phyloP scores from a whole-genome alignment of 805 yeast genomes.

The Kluyveromyces wickerhamii region DNA sequence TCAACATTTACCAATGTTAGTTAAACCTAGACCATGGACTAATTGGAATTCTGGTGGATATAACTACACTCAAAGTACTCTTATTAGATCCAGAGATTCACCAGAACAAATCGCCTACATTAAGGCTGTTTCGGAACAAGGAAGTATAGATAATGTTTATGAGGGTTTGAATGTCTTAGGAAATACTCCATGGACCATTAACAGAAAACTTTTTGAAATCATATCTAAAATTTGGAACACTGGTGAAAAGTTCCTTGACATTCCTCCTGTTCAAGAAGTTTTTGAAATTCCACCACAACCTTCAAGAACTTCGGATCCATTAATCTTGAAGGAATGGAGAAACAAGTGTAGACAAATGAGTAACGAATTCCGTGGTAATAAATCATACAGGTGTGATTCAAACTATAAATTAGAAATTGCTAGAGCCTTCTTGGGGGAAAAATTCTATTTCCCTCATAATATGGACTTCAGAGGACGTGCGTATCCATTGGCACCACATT shows the following conservation, averaged over 20 bases:
- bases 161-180: slow-evolving; percentile 84
- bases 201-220: slow-evolving; percentile 57
- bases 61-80: slow-evolving; percentile 48
- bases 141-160: slow-evolving; percentile 57
- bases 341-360: slow-evolving; percentile 47
- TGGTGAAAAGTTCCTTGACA: slow-evolving; percentile 64
- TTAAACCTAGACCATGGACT: slow-evolving; percentile 85
- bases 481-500: slow-evolving; percentile 72
- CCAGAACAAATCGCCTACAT: slow-evolving; percentile 88
- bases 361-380: slow-evolving; percentile 53
- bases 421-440: slow-evolving; percentile 78
- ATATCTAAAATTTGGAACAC: slow-evolving; percentile 81
- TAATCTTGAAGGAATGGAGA: slow-evolving; percentile 60
- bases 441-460: slow-evolving; percentile 71
- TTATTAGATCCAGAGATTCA: slow-evolving; percentile 74
- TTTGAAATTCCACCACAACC: slow-evolving; percentile 52
- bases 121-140: slow-evolving; percentile 70
- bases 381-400: slow-evolving; percentile 88
- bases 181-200: slow-evolving; percentile 86
- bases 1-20: slow-evolving; percentile 86
- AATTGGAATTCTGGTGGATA: slow-evolving; percentile 82
- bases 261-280: slow-evolving; percentile 50
- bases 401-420: slow-evolving; percentile 94
- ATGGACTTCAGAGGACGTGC: slow-evolving; percentile 81
- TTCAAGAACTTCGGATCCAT: slow-evolving; percentile 60